Evolutionary conservation across 345 rosid genomes (phyloP).

Genomic region (Corchorus olitorius): DNA sequence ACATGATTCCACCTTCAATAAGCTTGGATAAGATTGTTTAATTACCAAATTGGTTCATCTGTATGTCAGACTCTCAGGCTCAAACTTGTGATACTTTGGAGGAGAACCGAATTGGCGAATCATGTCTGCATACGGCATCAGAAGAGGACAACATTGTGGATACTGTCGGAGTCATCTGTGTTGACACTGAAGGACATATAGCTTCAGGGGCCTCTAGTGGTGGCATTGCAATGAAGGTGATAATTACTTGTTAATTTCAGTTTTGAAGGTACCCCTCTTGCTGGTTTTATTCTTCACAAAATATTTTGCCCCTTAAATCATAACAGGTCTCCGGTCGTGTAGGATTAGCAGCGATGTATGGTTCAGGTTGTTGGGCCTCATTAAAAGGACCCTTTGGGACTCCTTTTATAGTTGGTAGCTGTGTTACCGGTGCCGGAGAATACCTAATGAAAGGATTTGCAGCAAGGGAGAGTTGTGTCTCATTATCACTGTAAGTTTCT

Average conservation of each 20-base stretch:
- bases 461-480: constrained; percentile 85
- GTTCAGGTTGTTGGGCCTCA: constrained; percentile 97
- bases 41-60: background rate
- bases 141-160: constrained; percentile 72
- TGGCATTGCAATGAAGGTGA: constrained; percentile 92
- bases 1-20: background rate
- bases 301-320: background rate
- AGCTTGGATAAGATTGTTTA: constrained; percentile 10
- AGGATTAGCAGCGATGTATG: constrained; percentile 89
- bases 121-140: constrained; percentile 21
- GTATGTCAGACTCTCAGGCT: constrained; percentile 29
- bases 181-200: constrained; percentile 77
- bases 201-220: constrained; percentile 95
- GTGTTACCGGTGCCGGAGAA: constrained; percentile 94
- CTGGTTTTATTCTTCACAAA: constrained; percentile 4
- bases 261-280: background rate
- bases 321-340: constrained; percentile 88
- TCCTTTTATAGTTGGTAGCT: constrained; percentile 75
- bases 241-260: constrained; percentile 12
- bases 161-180: constrained; percentile 93
- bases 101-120: constrained; percentile 15
- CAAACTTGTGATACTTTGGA: constrained; percentile 24
- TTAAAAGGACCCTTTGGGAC: constrained; percentile 67
- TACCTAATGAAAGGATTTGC: constrained; percentile 92
- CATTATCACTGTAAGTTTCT: constrained; percentile 61